Evolutionary conservation across 1,284 basidiomycete genomes (phyloP).

Genomic region (Acaromyces ingoldii): DNA sequence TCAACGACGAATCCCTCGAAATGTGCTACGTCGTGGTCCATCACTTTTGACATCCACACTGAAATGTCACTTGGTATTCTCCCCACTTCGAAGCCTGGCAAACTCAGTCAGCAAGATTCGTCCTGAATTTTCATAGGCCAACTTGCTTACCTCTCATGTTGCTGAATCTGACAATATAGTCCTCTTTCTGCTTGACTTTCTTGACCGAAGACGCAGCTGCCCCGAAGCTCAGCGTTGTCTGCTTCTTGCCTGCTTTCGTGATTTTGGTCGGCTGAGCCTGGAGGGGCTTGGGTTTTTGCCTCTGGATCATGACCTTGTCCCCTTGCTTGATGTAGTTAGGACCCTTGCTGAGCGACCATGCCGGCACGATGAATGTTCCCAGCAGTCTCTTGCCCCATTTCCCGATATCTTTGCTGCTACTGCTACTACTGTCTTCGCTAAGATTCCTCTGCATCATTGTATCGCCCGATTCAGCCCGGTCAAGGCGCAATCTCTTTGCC

Average conservation of each 20-base stretch:
- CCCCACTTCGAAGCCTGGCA: conserved; percentile 43
- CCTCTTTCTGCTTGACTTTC: conserved; percentile 31
- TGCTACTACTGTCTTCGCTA: too few species aligned
- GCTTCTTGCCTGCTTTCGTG: conserved; percentile 20
- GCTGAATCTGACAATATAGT: conserved; percentile 47
- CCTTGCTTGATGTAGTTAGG: conserved; percentile 35
- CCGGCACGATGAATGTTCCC: conserved; percentile 45
- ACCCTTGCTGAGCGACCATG: conserved; percentile 46
- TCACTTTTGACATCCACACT: conserved; percentile 44
- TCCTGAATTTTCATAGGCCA: background rate
- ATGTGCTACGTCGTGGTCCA: conserved; percentile 37
- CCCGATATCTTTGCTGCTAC: too few species aligned
- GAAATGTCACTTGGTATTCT: conserved; percentile 39
- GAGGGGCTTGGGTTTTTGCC: conserved; percentile 30
- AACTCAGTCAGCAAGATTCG: background rate
- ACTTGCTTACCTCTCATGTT: conserved; percentile 30
- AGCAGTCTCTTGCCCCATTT: conserved; percentile 8
- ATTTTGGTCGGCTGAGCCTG: too few species aligned
- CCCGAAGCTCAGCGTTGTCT: conserved; percentile 33
- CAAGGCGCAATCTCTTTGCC: too few species aligned
- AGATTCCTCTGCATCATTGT: too few species aligned
- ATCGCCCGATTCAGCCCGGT: too few species aligned
- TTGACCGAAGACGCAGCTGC: conserved; percentile 7
- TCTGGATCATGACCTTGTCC: conserved; percentile 35
- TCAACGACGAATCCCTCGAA: conserved; percentile 46